Conservation (phyloP, 768 basidiomycete genomes). For the Pisolithus orientalis region DNA sequence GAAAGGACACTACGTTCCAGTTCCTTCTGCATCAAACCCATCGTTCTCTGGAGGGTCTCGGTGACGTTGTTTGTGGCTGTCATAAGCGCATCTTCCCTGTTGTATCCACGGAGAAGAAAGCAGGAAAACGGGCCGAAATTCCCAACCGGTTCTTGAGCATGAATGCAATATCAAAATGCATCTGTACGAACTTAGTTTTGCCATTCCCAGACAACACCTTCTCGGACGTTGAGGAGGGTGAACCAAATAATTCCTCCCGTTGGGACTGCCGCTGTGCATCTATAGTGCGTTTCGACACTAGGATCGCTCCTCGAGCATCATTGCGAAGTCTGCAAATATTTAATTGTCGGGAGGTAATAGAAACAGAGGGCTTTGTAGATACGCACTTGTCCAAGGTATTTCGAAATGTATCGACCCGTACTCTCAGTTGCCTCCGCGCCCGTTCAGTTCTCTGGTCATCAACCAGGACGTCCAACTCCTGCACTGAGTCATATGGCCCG, state of each 20-base stretch:
- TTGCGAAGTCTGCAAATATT: constrained; percentile 43
- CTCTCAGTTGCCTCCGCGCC: constrained; percentile 41
- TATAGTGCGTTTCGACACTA: constrained; percentile 69
- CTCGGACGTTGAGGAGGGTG: constrained; percentile 45
- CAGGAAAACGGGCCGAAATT: background rate
- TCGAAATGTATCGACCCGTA: constrained; percentile 44
- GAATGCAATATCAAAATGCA: background rate
- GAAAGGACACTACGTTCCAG: constrained; percentile 85
- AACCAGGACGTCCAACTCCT: constrained; percentile 65
- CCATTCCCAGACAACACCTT: constrained; percentile 34
- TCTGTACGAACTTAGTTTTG: constrained; percentile 51
- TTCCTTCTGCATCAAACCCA: constrained; percentile 84
- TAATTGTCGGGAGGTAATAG: background rate
- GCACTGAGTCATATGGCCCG: background rate
- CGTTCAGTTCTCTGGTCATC: constrained; percentile 65
- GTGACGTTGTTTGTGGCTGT: constrained; percentile 87
- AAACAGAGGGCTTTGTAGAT: background rate
- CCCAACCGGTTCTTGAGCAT: background rate
- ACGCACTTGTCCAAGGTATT: constrained; percentile 47
- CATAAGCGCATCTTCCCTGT: constrained; percentile 81
- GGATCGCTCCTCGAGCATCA: constrained; percentile 61
- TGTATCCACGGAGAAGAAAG: background rate
- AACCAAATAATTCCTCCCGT: constrained; percentile 63
- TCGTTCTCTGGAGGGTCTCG: constrained; percentile 77
- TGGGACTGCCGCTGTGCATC: constrained; percentile 53